phyloP scores from a whole-genome alignment of 768 basidiomycete genomes.

The Lentinus brumalis region DNA sequence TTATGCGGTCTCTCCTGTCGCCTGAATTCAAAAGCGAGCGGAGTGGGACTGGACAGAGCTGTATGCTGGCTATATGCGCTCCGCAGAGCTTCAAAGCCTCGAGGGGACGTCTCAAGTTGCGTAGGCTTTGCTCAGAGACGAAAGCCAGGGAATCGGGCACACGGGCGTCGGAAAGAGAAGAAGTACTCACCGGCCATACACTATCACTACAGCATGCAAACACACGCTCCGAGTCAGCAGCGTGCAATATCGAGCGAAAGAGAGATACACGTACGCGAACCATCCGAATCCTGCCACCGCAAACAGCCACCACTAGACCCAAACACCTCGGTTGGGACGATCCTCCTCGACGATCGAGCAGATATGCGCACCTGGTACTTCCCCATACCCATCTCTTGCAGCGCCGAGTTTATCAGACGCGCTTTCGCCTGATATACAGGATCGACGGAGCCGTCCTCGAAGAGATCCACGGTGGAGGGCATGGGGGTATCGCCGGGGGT shows the following conservation, averaged over 20 bases:
- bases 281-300: slow-evolving; percentile 73
- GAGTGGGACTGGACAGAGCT: background rate
- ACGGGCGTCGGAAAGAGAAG: background rate
- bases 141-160: too few species aligned
- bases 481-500: background rate
- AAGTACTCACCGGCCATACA: slow-evolving; percentile 63
- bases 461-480: slow-evolving; percentile 16
- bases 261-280: slow-evolving; percentile 58
- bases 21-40: too few species aligned
- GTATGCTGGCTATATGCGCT: too few species aligned
- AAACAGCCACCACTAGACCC: slow-evolving; percentile 60
- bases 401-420: slow-evolving; percentile 44
- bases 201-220: slow-evolving; percentile 50
- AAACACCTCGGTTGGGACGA: background rate
- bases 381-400: slow-evolving; percentile 60
- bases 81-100: too few species aligned
- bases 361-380: slow-evolving; percentile 46
- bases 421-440: slow-evolving; percentile 54
- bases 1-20: too few species aligned
- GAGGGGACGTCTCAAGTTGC: too few species aligned
- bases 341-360: background rate
- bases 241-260: background rate
- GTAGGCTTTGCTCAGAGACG: too few species aligned
- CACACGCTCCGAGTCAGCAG: background rate
- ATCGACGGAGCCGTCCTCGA: slow-evolving; percentile 36